Percentiles rank a stretch among this genome's conserved stretches.
Evolutionary conservation across 1,284 basidiomycete species (phyloP).

Genomic region (Microbotryum intermedium): DNA sequence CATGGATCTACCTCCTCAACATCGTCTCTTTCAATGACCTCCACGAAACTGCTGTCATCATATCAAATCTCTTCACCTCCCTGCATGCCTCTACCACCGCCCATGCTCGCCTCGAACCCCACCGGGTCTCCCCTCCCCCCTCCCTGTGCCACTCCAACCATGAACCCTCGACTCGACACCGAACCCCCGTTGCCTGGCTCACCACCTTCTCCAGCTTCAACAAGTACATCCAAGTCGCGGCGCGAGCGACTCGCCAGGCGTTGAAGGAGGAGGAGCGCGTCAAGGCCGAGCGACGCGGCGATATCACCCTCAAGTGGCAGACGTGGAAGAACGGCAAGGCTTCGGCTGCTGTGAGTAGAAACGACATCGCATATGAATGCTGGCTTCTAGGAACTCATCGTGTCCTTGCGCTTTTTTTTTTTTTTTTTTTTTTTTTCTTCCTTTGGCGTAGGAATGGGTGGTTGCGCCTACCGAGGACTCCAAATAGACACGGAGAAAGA

Average conservation of each 20-base stretch:
- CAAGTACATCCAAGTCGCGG: constrained; percentile 42
- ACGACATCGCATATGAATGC: background rate
- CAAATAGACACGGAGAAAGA: constrained; percentile 4
- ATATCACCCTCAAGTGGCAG: constrained; percentile 41
- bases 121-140: too few relatives aligned
- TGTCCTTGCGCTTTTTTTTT: background rate
- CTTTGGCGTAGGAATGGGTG: constrained; percentile 22
- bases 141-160: too few relatives aligned
- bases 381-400: background rate
- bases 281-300: constrained; percentile 39
- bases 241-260: constrained; percentile 40
- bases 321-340: constrained; percentile 41
- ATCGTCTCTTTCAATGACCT: too few relatives aligned
- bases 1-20: too few relatives aligned
- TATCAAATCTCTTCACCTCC: too few relatives aligned
- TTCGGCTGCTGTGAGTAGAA: constrained; percentile 7
- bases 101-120: too few relatives aligned
- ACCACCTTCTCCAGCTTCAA: constrained; percentile 41
- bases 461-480: constrained; percentile 20
- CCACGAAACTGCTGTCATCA: too few relatives aligned
- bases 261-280: constrained; percentile 43
- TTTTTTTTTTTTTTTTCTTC: too few relatives aligned
- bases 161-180: too few relatives aligned
- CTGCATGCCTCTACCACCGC: too few relatives aligned
- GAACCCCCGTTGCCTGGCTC: too few relatives aligned